Evolutionary conservation across 2,329 filamentous ascomycete genomes (phyloP).

Genomic region (Verticillium albo-atrum): DNA sequence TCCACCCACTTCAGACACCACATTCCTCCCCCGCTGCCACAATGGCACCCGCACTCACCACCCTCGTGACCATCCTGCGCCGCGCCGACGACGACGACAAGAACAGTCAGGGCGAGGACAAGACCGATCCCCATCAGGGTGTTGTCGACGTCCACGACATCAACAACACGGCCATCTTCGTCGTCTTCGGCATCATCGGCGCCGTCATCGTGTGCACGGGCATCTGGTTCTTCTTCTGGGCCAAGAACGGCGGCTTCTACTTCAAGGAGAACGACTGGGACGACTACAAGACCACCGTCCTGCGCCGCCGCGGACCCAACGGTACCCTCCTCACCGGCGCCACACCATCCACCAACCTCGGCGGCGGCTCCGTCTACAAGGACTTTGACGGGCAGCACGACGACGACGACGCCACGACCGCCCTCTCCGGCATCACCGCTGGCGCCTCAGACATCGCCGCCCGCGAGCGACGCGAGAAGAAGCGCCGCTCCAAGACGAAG

Average conservation of each 20-base stretch:
- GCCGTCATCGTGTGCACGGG: slow-evolving; percentile 66
- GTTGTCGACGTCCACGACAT: slow-evolving; percentile 51
- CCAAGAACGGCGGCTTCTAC: slow-evolving; percentile 89
- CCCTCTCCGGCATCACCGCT: slow-evolving; percentile 51
- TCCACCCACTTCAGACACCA: neutral
- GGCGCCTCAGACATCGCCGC: slow-evolving; percentile 52
- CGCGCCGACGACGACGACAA: slow-evolving; percentile 25
- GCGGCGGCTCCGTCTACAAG: slow-evolving; percentile 82
- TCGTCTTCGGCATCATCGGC: slow-evolving; percentile 80
- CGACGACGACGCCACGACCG: slow-evolving; percentile 37
- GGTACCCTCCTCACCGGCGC: slow-evolving; percentile 80
- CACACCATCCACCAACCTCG: slow-evolving; percentile 75
- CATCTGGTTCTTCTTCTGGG: slow-evolving; percentile 99
- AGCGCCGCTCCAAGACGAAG: slow-evolving; percentile 41
- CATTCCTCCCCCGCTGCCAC: slow-evolving; percentile 10
- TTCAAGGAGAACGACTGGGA: slow-evolving; percentile 90
- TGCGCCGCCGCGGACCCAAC: slow-evolving; percentile 84
- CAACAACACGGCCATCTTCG: slow-evolving; percentile 71
- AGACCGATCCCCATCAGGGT: slow-evolving; percentile 37
- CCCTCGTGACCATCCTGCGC: slow-evolving; percentile 29
- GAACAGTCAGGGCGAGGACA: slow-evolving; percentile 12
- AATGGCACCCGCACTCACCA: slow-evolving; percentile 29
- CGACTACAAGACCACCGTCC: slow-evolving; percentile 93
- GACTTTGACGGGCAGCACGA: slow-evolving; percentile 42
- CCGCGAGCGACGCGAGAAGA: slow-evolving; percentile 52